Conservation (phyloP, 2,329 filamentous ascomycete species). For the Cladosporium velox region DNA sequence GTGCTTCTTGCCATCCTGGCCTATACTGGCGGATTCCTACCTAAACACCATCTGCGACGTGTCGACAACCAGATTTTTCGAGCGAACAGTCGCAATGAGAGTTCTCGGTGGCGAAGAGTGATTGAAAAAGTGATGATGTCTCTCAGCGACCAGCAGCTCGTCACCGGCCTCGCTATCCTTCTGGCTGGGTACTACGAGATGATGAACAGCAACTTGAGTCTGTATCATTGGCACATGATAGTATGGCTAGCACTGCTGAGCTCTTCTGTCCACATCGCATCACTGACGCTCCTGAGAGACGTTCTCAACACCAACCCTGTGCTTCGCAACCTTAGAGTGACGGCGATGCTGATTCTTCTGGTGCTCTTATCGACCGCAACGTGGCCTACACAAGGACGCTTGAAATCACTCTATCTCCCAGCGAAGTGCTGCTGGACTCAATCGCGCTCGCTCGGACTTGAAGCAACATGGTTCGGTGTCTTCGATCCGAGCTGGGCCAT, state of each 20-base stretch:
- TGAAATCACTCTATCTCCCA: too few relatives aligned
- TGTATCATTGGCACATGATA: conserved; percentile 26
- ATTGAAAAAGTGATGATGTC: conserved; percentile 19
- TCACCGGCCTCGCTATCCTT: conserved; percentile 27
- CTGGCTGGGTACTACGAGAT: conserved; percentile 24
- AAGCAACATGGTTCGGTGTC: too few relatives aligned
- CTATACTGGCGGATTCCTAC: conserved; percentile 20
- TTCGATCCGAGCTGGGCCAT: conserved; percentile 2
- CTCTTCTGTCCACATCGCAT: conserved; percentile 28
- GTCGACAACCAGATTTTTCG: not conserved
- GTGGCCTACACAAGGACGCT: not conserved
- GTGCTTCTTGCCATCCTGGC: not conserved
- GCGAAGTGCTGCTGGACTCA: too few relatives aligned
- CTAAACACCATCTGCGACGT: not conserved
- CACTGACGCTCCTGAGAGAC: conserved; percentile 26
- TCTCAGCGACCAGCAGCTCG: conserved; percentile 29
- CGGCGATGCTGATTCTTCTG: conserved; percentile 21
- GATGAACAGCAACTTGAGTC: not conserved
- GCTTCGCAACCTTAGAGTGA: conserved; percentile 22
- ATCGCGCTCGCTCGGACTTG: too few relatives aligned
- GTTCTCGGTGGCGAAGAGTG: conserved; percentile 2
- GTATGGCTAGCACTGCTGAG: conserved; percentile 29
- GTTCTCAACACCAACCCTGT: conserved; percentile 21
- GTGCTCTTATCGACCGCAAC: conserved; percentile 17
- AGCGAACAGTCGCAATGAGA: conserved; percentile 11